phyloP scores from a whole-genome alignment of 495 filamentous ascomycete species.

The Neurospora sp. region DNA sequence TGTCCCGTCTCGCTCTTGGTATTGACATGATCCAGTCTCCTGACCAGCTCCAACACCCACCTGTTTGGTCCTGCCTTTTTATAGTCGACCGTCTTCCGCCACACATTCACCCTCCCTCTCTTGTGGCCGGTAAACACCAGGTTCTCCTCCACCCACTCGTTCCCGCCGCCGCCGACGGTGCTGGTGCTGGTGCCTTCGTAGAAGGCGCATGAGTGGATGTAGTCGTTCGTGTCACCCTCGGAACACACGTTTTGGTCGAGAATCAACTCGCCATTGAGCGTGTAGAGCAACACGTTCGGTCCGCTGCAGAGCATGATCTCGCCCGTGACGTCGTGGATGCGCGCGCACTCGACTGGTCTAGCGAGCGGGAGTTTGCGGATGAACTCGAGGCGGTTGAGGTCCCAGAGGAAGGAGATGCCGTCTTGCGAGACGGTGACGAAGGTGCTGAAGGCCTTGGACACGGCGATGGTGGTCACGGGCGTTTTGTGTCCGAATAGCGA shows the following conservation, averaged over 20 bases:
- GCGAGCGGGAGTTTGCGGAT: constrained; percentile 58
- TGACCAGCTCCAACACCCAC: constrained; percentile 49
- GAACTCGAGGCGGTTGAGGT: constrained; percentile 80
- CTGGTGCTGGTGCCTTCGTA: constrained; percentile 57
- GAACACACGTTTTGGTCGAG: constrained; percentile 71
- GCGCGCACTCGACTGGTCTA: constrained; percentile 53
- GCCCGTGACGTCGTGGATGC: constrained; percentile 82
- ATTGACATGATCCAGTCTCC: constrained; percentile 77
- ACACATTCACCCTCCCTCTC: constrained; percentile 72
- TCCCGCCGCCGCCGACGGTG: constrained; percentile 36
- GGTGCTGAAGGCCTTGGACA: constrained; percentile 78
- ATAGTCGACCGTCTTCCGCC: constrained; percentile 37
- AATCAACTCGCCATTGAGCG: constrained; percentile 74
- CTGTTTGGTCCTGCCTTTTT: constrained; percentile 17
- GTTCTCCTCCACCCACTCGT: constrained; percentile 85
- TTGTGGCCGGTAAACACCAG: constrained; percentile 83
- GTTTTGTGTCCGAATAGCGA: constrained; percentile 84
- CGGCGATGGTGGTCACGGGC: constrained; percentile 69
- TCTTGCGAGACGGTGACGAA: constrained; percentile 73
- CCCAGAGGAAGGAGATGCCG: constrained; percentile 82
- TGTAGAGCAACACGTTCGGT: constrained; percentile 64
- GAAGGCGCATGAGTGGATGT: constrained; percentile 71
- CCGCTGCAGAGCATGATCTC: constrained; percentile 78
- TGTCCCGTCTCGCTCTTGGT: constrained; percentile 57
- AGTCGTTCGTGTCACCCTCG: constrained; percentile 30